Conservation (phyloP, 306 rosid species). For the Cucurbita moschata region DNA sequence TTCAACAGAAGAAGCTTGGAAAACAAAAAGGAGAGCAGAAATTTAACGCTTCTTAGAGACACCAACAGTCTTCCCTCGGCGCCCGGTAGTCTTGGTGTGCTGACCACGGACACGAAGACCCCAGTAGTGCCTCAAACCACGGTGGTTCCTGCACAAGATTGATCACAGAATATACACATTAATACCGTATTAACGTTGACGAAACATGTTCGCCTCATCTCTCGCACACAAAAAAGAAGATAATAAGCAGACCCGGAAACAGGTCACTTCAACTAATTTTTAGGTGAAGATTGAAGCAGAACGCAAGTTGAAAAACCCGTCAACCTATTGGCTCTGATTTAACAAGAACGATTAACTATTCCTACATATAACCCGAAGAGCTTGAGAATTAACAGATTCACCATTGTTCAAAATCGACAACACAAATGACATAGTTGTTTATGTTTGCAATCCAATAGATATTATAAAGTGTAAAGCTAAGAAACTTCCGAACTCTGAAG, state of each 20-base stretch:
- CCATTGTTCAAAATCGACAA: neutral
- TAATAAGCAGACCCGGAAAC: neutral
- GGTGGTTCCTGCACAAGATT: constrained; percentile 62
- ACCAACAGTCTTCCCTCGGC: constrained; percentile 97
- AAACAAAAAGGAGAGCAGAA: neutral
- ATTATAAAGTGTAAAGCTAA: neutral
- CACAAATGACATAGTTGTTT: neutral
- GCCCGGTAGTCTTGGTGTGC: constrained; percentile 98
- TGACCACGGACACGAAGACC: constrained; percentile 99
- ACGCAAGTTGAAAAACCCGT: neutral
- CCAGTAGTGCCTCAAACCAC: constrained; percentile 99
- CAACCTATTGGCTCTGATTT: neutral
- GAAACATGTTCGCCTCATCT: neutral
- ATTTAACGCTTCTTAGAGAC: constrained; percentile 88
- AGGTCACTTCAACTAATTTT: neutral
- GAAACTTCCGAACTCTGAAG: neutral
- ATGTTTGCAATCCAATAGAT: neutral
- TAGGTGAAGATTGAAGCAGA: neutral
- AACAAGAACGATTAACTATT: neutral
- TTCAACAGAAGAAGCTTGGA: neutral
- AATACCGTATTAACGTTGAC: neutral
- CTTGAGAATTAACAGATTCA: neutral
- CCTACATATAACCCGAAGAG: neutral
- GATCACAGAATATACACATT: too few species aligned
- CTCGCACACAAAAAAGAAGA: neutral